Conservation (phyloP, 2,329 filamentous ascomycete genomes). For the Fusarium humuli region DNA sequence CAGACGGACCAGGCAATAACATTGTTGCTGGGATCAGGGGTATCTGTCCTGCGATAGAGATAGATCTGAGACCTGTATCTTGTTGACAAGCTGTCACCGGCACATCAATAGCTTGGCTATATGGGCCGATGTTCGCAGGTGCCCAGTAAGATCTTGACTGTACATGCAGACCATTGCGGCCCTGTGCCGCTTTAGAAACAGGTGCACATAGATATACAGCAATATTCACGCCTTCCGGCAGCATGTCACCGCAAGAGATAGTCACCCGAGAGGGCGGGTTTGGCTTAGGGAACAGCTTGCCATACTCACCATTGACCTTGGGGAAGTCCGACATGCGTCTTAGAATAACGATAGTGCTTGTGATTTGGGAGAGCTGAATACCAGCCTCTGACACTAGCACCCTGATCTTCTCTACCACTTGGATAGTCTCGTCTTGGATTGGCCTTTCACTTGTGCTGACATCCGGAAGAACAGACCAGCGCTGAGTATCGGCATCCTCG, state of each 20-base stretch:
- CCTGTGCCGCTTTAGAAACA: slow-evolving; percentile 37
- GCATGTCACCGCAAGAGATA: slow-evolving; percentile 76
- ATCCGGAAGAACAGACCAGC: slow-evolving; percentile 56
- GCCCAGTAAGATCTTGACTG: slow-evolving; percentile 97
- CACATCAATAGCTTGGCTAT: slow-evolving; percentile 85
- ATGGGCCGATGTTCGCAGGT: slow-evolving; percentile 96
- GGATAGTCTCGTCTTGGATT: slow-evolving; percentile 61
- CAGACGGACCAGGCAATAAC: slow-evolving; percentile 61
- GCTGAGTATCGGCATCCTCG: slow-evolving; percentile 42
- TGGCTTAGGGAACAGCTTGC: slow-evolving; percentile 76
- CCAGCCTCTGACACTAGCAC: slow-evolving; percentile 52
- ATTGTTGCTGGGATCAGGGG: slow-evolving; percentile 86
- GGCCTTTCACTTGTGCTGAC: slow-evolving; percentile 39
- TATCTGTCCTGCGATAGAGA: slow-evolving; percentile 90
- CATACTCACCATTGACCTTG: slow-evolving; percentile 80
- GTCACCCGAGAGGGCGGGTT: slow-evolving; percentile 90
- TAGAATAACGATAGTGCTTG: slow-evolving; percentile 74
- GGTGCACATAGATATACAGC: slow-evolving; percentile 67
- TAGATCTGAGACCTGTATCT: slow-evolving; percentile 48
- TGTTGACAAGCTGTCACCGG: slow-evolving; percentile 42
- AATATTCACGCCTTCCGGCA: slow-evolving; percentile 71
- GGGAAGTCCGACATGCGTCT: slow-evolving; percentile 84
- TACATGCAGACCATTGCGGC: slow-evolving; percentile 80
- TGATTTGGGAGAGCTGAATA: slow-evolving; percentile 56
- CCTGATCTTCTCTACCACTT: slow-evolving; percentile 60